Base-by-base conservation (phyloP, 345 rosid species). In the Aquilaria malaccensis region DNA sequence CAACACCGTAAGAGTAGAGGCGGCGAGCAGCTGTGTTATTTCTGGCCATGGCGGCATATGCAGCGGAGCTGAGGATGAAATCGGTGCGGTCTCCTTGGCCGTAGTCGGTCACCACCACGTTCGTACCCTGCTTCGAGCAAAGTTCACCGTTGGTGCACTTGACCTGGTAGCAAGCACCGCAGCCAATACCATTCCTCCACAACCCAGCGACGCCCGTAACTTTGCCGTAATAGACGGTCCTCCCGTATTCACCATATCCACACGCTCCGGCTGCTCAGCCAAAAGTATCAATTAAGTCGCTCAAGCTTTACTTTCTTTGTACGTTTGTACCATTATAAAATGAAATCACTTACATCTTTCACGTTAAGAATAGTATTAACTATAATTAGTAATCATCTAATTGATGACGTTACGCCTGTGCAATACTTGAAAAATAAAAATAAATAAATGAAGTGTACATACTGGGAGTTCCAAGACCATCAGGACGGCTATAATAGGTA, bases 81-180 rank as follows among this genome's bases (percentile, higher is more conserved):
- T 92, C 96, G 0, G 98, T 81, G 43, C 64, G 62, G 83, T 77
- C 76, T 49, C 95, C 96, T 67, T 86, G 92, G 0, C 96, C 95
- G 10, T 80, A 83, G 86, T 92, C 98, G 7, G 96, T 89, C 77
- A 69, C 89, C 72, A 83, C 85, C 61, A 86, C 68, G 65, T 71
- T 67, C 72, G 75, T 84, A 37, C 98, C 98, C 1, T 81, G 70
- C 22, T 81, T 84, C 9, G 60, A 74, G 81, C 95, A 89, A 57
- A 72, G 72, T n/a, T 79, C 65, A 29, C 89, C 76, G 52, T 65
- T 73, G 9, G 67, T 89, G 82, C 96, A 92, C 41, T 29, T 41
- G 14, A 89, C 98, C 89, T 87, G 98, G 73, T 89, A 93, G 81
- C 98, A 93, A 76, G 72, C 88, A 67, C 96, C 98, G 46, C 97